These are phyloP conservation scores for Naganishia kalamii DNA, from an alignment of 768 basidiomycete genomes.

Conservation along the genomic window DNA sequence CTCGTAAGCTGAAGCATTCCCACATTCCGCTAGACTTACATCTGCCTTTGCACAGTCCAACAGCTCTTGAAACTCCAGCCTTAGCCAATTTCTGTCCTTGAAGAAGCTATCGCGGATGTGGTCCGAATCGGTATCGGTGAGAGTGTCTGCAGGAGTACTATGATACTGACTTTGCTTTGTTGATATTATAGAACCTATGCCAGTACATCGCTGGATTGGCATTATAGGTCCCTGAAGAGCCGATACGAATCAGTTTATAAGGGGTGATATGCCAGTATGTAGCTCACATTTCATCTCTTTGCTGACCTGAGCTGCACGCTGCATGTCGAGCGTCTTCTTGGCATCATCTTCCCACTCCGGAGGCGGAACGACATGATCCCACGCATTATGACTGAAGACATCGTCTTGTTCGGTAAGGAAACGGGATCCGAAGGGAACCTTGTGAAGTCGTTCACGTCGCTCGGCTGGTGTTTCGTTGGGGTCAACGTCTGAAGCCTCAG, in stretches of 20 bases:
- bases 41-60: conserved; percentile 61
- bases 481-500: neutral
- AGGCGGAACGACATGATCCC: conserved; percentile 80
- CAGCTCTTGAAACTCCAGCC: conserved; percentile 91
- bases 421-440: conserved; percentile 39
- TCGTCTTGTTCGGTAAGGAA: conserved; percentile 36
- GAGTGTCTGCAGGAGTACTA: neutral
- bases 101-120: conserved; percentile 65
- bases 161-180: conserved; percentile 47
- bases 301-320: conserved; percentile 17
- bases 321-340: conserved; percentile 16
- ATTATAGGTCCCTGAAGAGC: conserved; percentile 39
- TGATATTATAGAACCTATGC: conserved; percentile 88
- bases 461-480: neutral
- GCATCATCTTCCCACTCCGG: conserved; percentile 21
- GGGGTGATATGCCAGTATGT: neutral
- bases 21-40: conserved; percentile 47
- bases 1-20: neutral
- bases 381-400: conserved; percentile 43
- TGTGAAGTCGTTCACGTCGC: conserved; percentile 9
- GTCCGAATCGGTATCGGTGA: neutral
- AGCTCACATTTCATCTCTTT: conserved; percentile 23
- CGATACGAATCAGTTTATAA: neutral
- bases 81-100: conserved; percentile 88
- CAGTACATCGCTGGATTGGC: conserved; percentile 51